Percentiles rank a stretch among this genome's conserved stretches.
Evolutionary conservation across 2,329 filamentous ascomycete genomes (phyloP).

Genomic region (Neocatenulostroma microsporum): DNA sequence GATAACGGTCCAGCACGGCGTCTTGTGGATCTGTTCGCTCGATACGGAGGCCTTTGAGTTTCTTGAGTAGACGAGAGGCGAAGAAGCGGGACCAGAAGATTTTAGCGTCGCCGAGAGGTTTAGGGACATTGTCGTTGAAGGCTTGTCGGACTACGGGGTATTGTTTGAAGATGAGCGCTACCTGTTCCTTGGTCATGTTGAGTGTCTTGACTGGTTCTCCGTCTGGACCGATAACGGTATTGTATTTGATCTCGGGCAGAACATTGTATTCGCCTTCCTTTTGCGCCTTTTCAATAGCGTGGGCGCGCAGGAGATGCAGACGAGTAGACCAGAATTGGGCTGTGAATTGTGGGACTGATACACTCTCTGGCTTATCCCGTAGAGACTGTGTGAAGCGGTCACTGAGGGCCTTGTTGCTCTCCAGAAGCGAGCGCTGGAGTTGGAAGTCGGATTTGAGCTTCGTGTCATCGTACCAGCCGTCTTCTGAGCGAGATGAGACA

Average conservation of each 20-base stretch:
- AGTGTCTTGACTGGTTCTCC: constrained; percentile 64
- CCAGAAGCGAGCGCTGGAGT: constrained; percentile 81
- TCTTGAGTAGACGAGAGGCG: constrained; percentile 80
- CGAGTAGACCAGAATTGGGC: constrained; percentile 91
- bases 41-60: constrained; percentile 80
- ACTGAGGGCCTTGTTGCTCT: constrained; percentile 62
- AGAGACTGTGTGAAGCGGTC: constrained; percentile 83
- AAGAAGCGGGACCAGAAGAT: constrained; percentile 96
- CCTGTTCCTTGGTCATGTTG: constrained; percentile 83
- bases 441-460: constrained; percentile 69
- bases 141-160: constrained; percentile 84
- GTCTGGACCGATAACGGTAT: constrained; percentile 31
- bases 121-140: constrained; percentile 88
- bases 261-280: constrained; percentile 89
- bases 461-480: constrained; percentile 71
- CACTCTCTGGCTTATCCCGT: constrained; percentile 72
- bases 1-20: constrained; percentile 75
- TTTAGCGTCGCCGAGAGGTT: constrained; percentile 55
- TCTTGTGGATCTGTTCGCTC: constrained; percentile 70
- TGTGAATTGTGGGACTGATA: constrained; percentile 74
- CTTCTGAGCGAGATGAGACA: constrained; percentile 42
- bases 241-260: constrained; percentile 68
- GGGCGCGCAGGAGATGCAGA: constrained; percentile 74
- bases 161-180: constrained; percentile 85
- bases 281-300: constrained; percentile 83